Percentiles rank a stretch among this genome's conserved stretches.
phyloP scores from a whole-genome alignment of 345 rosid genomes.

The Moricandia moricandioides region DNA sequence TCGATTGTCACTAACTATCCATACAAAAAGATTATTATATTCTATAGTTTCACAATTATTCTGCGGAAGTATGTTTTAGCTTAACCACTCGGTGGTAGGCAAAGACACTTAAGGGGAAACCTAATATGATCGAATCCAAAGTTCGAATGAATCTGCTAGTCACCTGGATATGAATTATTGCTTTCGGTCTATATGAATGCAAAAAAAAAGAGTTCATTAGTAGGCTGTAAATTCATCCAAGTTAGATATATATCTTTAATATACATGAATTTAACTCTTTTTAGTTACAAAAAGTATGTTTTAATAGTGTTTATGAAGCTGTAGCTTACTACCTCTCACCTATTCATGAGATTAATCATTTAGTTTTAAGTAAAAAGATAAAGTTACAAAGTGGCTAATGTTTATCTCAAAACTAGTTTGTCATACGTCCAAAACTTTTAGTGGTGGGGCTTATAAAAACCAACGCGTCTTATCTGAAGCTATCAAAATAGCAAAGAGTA shows the following conservation, averaged over 20 bases:
- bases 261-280: too few relatives aligned
- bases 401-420: conserved; percentile 26
- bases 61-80: not conserved
- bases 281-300: too few relatives aligned
- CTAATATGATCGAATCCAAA: too few relatives aligned
- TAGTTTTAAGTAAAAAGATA: not conserved
- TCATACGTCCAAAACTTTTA: not conserved
- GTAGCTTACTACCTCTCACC: not conserved
- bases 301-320: not conserved
- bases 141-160: too few relatives aligned
- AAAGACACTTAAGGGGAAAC: too few relatives aligned
- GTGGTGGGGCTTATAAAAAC: conserved; percentile 34
- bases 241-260: too few relatives aligned
- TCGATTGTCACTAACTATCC: not conserved
- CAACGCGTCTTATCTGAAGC: conserved; percentile 12
- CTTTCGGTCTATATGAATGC: too few relatives aligned
- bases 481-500: conserved; percentile 6
- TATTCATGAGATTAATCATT: conserved; percentile 5
- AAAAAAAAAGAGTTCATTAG: too few relatives aligned
- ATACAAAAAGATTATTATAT: not conserved
- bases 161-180: too few relatives aligned
- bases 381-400: conserved; percentile 17
- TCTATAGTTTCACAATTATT: not conserved
- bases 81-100: too few relatives aligned
- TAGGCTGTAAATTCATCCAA: too few relatives aligned